Evolutionary conservation across 2,329 filamentous ascomycete species (phyloP), one percentile per base, ranked within the genome.

Genomic region (Xylariaceae sp.): DNA sequence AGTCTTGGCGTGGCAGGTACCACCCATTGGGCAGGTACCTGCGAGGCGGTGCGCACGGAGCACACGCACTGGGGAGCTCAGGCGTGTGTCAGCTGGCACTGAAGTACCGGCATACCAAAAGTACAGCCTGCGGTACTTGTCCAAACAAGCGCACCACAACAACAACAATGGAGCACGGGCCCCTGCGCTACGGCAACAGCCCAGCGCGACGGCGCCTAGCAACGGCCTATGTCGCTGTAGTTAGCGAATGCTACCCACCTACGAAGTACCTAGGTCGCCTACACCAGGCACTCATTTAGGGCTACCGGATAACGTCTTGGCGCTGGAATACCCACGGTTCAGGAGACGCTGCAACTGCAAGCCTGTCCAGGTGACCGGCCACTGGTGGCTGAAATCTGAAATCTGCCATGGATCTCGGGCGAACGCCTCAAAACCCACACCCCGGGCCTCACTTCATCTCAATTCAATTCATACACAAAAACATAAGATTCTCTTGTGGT

Each of bases 41-140:
- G 47, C 42, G 43, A 41, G 48, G 37, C 42, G 21, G 47, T 44
- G 50, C 41, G 49, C 50, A 56, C 49, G 9, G 53, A 44, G 44
- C 47, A 50, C 53, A n/a, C 10, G 32, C 37, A 49, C 49, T 43
- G n/a, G n/a, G n/a, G n/a, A n/a, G n/a, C n/a, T n/a, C n/a, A n/a
- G n/a, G n/a, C n/a, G n/a, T n/a, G n/a, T n/a, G n/a, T n/a, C n/a
- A n/a, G n/a, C n/a, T n/a, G n/a, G n/a, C n/a, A n/a, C n/a, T n/a
- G 19, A 18, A 37, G 6, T 39, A 4, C 10, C 15, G 12, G n/a
- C 16, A 30, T n/a, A n/a, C n/a, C 43, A 26, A 29, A 16, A 19
- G 40, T 15, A 39, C 41, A 21, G n/a, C 47, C 51, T 45, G 46
- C 41, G 26, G 10, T 34, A 34, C 32, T 10, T 34, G 32, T 10